These are phyloP conservation scores for Loxodes magnus DNA, from an alignment of 73 alveolate species.

Conservation along the genomic window DNA sequence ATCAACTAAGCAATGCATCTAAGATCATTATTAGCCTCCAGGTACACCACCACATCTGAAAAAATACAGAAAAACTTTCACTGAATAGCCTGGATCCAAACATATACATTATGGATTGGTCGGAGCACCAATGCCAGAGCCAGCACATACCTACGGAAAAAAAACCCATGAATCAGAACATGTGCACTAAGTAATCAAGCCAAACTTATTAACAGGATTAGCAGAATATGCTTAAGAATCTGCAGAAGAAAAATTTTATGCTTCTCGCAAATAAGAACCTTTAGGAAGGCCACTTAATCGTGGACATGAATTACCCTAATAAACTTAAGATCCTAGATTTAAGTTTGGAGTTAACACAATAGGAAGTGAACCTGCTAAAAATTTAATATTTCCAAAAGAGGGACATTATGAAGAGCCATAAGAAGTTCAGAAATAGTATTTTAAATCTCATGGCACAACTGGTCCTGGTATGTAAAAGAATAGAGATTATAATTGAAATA, in stretches of 20 bases:
- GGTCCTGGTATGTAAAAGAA: constrained; percentile 68
- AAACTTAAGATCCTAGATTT: constrained; percentile 23
- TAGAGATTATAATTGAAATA: constrained; percentile 56
- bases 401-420: constrained; percentile 38
- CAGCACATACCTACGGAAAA: constrained; percentile 44
- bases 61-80: constrained; percentile 56
- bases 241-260: constrained; percentile 50
- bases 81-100: constrained; percentile 61
- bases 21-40: no score
- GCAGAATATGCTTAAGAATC: constrained; percentile 52
- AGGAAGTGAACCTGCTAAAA: constrained; percentile 53
- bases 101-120: constrained; percentile 66
- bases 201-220: constrained; percentile 52
- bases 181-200: constrained; percentile 64
- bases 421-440: constrained; percentile 31
- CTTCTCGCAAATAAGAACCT: constrained; percentile 61
- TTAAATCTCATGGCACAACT: constrained; percentile 59
- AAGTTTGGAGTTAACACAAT: constrained; percentile 62
- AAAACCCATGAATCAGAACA: constrained; percentile 50
- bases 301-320: constrained; percentile 57
- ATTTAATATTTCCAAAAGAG: constrained; percentile 48
- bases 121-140: constrained; percentile 48
- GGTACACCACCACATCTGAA: constrained; percentile 63
- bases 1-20: no score
- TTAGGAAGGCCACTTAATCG: constrained; percentile 49